Evolutionary conservation across 805 yeast species (phyloP).

Genomic region (Spathaspora hagerdaliae): DNA sequence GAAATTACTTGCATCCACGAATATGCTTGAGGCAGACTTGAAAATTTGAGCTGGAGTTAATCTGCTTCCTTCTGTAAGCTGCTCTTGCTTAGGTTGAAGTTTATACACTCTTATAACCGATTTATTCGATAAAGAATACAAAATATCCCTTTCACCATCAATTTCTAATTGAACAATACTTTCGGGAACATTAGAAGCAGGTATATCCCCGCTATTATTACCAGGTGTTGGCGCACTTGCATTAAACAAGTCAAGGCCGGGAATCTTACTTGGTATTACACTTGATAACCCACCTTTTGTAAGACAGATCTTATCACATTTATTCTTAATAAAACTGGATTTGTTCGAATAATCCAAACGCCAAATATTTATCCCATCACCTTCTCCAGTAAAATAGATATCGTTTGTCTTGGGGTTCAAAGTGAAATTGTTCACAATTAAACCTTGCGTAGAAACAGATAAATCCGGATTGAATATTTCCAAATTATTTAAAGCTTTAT

Average conservation of each 20-base stretch:
- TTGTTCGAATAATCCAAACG: constrained; percentile 77
- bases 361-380: constrained; percentile 80
- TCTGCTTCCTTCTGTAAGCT: constrained; percentile 28
- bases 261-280: constrained; percentile 34
- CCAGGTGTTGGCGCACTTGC: constrained; percentile 4
- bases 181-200: constrained; percentile 41
- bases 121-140: constrained; percentile 78
- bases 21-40: constrained; percentile 46
- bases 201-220: constrained; percentile 3
- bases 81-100: constrained; percentile 44
- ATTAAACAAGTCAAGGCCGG: constrained; percentile 28
- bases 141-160: constrained; percentile 71
- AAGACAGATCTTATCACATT: constrained; percentile 77
- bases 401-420: constrained; percentile 65
- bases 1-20: constrained; percentile 52
- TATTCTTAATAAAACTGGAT: constrained; percentile 83
- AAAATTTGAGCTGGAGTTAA: constrained; percentile 45
- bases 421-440: constrained; percentile 61
- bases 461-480: constrained; percentile 81
- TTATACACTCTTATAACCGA: constrained; percentile 80
- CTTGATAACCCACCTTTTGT: constrained; percentile 56
- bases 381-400: constrained; percentile 77
- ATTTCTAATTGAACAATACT: constrained; percentile 58
- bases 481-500: constrained; percentile 40
- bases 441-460: constrained; percentile 74